Conservation (phyloP, 805 yeast genomes). For the Candida qinlingensis region DNA sequence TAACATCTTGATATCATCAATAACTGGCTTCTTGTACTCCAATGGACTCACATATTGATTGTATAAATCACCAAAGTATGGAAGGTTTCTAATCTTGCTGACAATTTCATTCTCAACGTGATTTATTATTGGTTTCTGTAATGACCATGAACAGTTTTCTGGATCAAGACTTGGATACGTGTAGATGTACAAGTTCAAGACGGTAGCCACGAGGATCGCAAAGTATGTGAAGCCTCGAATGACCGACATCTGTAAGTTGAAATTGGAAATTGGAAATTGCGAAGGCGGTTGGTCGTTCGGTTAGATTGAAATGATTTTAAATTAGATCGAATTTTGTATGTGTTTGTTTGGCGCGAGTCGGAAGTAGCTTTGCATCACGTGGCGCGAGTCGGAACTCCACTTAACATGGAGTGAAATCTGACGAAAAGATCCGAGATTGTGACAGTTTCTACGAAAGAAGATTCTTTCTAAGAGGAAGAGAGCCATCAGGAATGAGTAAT, state of each 20-base stretch:
- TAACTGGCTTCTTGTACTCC: conserved; percentile 9
- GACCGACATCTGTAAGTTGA: conserved; percentile 10
- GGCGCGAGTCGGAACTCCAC: too few species aligned
- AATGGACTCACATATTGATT: conserved; percentile 26
- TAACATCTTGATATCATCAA: conserved; percentile 55
- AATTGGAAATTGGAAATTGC: too few species aligned
- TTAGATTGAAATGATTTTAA: neutral
- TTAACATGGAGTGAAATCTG: too few species aligned
- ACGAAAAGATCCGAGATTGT: neutral
- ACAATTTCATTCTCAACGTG: conserved; percentile 6
- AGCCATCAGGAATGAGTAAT: conserved; percentile 10
- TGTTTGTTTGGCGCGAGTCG: too few species aligned
- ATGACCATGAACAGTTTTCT: conserved; percentile 56
- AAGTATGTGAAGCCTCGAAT: conserved; percentile 22
- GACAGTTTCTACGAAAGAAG: neutral
- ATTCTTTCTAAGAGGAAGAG: too few species aligned
- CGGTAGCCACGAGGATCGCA: conserved; percentile 31
- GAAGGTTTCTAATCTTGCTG: conserved; percentile 9
- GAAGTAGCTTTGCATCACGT: too few species aligned
- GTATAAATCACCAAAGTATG: conserved; percentile 20
- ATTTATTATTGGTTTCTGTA: conserved; percentile 18
- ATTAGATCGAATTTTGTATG: neutral
- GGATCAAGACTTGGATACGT: conserved; percentile 66
- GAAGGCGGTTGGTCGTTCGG: too few species aligned
- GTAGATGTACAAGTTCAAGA: conserved; percentile 60